These are phyloP conservation scores for Aspergillus transmontanensis DNA, from an alignment of 2,329 filamentous ascomycete species.

Conservation along the genomic window DNA sequence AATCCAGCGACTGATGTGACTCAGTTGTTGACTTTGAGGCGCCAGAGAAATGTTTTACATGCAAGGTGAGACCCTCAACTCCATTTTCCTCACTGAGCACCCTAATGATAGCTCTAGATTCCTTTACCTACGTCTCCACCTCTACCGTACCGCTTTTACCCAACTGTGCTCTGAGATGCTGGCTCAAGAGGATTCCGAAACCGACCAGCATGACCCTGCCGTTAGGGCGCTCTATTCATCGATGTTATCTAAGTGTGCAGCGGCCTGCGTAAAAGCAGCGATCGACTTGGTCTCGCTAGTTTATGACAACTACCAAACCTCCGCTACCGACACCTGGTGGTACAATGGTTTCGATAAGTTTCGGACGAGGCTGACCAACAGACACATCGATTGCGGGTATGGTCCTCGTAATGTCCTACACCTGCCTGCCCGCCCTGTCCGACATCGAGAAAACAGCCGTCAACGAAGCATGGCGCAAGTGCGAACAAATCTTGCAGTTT, in stretches of 20 bases:
- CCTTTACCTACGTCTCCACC: conserved; percentile 35
- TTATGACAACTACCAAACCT: conserved; percentile 30
- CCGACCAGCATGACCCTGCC: conserved; percentile 10
- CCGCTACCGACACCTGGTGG: conserved; percentile 39
- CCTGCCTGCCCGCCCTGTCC: conserved; percentile 23
- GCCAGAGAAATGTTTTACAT: conserved; percentile 34
- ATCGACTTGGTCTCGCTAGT: conserved; percentile 35
- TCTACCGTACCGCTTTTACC: conserved; percentile 39
- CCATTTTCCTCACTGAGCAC: background rate
- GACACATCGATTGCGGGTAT: conserved; percentile 35
- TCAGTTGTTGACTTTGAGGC: conserved; percentile 19
- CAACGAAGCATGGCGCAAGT: conserved; percentile 30
- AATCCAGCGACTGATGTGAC: background rate
- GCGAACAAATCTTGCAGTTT: conserved; percentile 27
- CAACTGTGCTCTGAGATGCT: conserved; percentile 30
- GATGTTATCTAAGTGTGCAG: conserved; percentile 33
- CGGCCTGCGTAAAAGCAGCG: conserved; percentile 33
- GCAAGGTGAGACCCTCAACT: conserved; percentile 23
- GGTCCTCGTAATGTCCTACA: conserved; percentile 35
- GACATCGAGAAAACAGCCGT: conserved; percentile 22
- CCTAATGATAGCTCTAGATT: conserved; percentile 24
- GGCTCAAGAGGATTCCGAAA: background rate
- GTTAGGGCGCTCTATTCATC: conserved; percentile 26
- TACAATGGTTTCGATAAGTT: conserved; percentile 38
- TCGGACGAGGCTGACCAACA: conserved; percentile 10